Evolutionary conservation across 1,139 yeast genomes (phyloP), one percentile per base, ranked within the genome.

Genomic region (Meyerozyma guilliermondii): DNA sequence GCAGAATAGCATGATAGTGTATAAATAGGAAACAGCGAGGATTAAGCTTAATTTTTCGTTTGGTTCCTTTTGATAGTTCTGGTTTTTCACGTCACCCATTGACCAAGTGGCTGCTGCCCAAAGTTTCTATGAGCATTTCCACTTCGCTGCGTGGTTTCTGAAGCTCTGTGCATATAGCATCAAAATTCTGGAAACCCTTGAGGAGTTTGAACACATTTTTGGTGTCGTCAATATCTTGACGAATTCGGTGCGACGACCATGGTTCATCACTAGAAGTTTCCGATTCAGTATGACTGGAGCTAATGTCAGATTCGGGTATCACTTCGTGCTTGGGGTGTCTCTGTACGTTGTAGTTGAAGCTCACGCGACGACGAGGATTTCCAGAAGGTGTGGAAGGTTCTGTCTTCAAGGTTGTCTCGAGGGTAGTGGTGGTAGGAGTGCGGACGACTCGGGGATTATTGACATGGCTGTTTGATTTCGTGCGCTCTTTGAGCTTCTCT

Each of bases 81-180:
- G n/a, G n/a, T 7, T 20, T 7, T 7, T 20, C 22, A 3, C 22
- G 5, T 26, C 48, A 71, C 43, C 72, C 52, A 46, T 73, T 75
- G 34, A 76, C 66, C 33, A 68, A 54, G 41, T 68, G 71, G 54
- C 66, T 66, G 11, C 68, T 60, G 2, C 80, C 80, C 23, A 76
- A 52, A 47, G 68, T 50, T 40, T 67, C 67, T 13, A 83, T 53
- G 53, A 81, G 52, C 7, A 56, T 52, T 49, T 79, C 83, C 1
- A 84, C 77, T 34, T 83, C 84, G 18, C 58, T 59, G 41, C 81
- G 67, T 14, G 86, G 72, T 55, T 73, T 71, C 42, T 75, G 78
- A 47, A 85, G 62, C 50, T 81, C 85, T 0, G 91, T 84, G 52
- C 91, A 83, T 2, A 87, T 81, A 7, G 83, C 75, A 56, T 87